phyloP scores from a whole-genome alignment of 495 filamentous ascomycete genomes.

The Penicillium lividum region DNA sequence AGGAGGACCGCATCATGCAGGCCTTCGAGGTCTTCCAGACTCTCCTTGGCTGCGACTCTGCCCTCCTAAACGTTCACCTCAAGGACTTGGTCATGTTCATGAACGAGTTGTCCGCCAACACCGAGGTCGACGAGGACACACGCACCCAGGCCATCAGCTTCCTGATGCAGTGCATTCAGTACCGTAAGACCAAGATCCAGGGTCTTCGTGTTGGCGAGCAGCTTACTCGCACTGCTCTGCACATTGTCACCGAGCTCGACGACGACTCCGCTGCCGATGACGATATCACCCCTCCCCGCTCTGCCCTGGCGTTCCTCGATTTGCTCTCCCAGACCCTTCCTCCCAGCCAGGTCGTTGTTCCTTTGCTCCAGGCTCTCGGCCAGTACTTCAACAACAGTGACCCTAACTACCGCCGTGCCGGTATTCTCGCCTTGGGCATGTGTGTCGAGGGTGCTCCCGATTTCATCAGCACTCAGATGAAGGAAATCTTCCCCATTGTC shows the following conservation, averaged over 20 bases:
- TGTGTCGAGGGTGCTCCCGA: conserved; percentile 96
- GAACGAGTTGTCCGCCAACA: conserved; percentile 79
- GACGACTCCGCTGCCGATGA: conserved; percentile 74
- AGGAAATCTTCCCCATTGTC: conserved; percentile 81
- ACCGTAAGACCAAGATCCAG: conserved; percentile 94
- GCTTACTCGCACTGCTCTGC: conserved; percentile 79
- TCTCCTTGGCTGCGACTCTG: conserved; percentile 82
- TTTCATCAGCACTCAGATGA: conserved; percentile 88
- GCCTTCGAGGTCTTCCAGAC: conserved; percentile 98
- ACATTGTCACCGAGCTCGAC: conserved; percentile 84
- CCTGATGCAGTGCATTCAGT: conserved; percentile 87
- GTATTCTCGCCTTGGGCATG: conserved; percentile 88
- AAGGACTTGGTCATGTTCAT: conserved; percentile 91
- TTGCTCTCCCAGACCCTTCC: conserved; percentile 84
- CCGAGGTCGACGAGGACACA: conserved; percentile 74
- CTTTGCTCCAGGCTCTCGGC: conserved; percentile 80
- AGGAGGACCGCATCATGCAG: conserved; percentile 85
- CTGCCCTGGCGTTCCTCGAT: conserved; percentile 86
- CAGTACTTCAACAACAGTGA: conserved; percentile 72
- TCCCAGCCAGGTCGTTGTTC: conserved; percentile 92
- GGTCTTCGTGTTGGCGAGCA: conserved; percentile 77
- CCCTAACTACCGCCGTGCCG: conserved; percentile 80
- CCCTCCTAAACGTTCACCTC: conserved; percentile 82
- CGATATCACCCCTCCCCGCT: conserved; percentile 83
- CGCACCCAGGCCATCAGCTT: conserved; percentile 89